These are phyloP conservation scores for Cryptococcus amylolentus DNA, from an alignment of 1,284 basidiomycete genomes.

Conservation along the genomic window DNA sequence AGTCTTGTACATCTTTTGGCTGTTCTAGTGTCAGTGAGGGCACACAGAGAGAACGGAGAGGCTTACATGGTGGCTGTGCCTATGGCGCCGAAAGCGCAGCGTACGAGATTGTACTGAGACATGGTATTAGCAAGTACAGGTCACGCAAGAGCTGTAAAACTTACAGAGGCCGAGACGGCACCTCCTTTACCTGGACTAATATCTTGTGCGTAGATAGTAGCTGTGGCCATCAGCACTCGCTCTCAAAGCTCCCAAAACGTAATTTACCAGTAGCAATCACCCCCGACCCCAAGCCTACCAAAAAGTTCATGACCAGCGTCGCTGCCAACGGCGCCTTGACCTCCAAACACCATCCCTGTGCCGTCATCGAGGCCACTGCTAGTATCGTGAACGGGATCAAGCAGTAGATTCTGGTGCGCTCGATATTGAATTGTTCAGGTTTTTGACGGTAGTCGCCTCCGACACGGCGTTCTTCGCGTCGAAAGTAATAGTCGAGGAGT, in stretches of 20 bases:
- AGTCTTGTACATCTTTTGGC: conserved; percentile 31
- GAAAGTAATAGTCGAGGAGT: conserved; percentile 41
- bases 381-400: conserved; percentile 30
- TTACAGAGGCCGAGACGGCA: conserved; percentile 43
- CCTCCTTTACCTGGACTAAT: conserved; percentile 43
- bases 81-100: conserved; percentile 46
- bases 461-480: conserved; percentile 32
- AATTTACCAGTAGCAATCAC: conserved; percentile 26
- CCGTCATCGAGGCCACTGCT: conserved; percentile 18
- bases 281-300: conserved; percentile 38
- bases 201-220: conserved; percentile 45
- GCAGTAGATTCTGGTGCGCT: conserved; percentile 31
- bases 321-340: conserved; percentile 34
- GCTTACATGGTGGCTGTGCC: conserved; percentile 37
- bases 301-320: conserved; percentile 37
- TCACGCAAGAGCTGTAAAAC: conserved; percentile 5
- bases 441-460: conserved; percentile 39
- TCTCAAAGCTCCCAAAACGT: neutral
- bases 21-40: neutral
- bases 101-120: conserved; percentile 40
- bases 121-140: neutral
- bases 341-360: conserved; percentile 40
- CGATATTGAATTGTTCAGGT: conserved; percentile 38
- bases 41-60: neutral
- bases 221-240: conserved; percentile 8